Percentiles rank a stretch among this genome's conserved stretches.
phyloP scores from a whole-genome alignment of 495 filamentous ascomycete genomes.

The Talaromyces proteolyticus region DNA sequence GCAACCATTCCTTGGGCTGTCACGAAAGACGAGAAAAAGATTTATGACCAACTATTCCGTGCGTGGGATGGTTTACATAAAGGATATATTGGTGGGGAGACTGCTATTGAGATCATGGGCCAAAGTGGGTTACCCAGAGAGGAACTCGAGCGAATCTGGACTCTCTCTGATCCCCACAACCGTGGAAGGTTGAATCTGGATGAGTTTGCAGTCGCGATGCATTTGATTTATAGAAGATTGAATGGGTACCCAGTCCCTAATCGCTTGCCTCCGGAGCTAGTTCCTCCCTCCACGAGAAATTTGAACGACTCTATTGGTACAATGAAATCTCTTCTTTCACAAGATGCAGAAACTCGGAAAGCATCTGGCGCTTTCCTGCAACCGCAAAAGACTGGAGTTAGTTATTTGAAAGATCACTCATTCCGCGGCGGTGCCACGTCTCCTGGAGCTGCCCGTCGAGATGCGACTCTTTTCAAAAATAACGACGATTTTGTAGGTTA shows the following conservation, averaged over 20 bases:
- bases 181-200: conserved; percentile 92
- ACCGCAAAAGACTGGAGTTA: conserved; percentile 94
- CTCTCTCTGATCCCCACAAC: conserved; percentile 87
- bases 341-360: conserved; percentile 84
- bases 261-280: conserved; percentile 84
- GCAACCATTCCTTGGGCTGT: conserved; percentile 97
- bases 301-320: conserved; percentile 87
- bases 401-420: conserved; percentile 92
- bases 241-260: conserved; percentile 95
- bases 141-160: conserved; percentile 93
- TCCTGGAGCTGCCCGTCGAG: conserved; percentile 59
- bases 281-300: conserved; percentile 94
- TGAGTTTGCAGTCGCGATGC: conserved; percentile 98
- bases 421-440: conserved; percentile 58
- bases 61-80: conserved; percentile 96
- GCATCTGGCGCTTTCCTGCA: conserved; percentile 77
- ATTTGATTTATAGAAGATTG: conserved; percentile 94
- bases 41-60: conserved; percentile 92
- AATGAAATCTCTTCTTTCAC: conserved; percentile 84
- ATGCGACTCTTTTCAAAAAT: conserved; percentile 95
- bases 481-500: conserved; percentile 83
- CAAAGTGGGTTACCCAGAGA: conserved; percentile 89
- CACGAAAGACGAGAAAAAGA: conserved; percentile 97
- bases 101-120: conserved; percentile 94
- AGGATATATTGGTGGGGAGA: conserved; percentile 87